These are phyloP conservation scores for Colletotrichum cereale DNA, from an alignment of 2,329 filamentous ascomycete species.

Conservation along the genomic window DNA sequence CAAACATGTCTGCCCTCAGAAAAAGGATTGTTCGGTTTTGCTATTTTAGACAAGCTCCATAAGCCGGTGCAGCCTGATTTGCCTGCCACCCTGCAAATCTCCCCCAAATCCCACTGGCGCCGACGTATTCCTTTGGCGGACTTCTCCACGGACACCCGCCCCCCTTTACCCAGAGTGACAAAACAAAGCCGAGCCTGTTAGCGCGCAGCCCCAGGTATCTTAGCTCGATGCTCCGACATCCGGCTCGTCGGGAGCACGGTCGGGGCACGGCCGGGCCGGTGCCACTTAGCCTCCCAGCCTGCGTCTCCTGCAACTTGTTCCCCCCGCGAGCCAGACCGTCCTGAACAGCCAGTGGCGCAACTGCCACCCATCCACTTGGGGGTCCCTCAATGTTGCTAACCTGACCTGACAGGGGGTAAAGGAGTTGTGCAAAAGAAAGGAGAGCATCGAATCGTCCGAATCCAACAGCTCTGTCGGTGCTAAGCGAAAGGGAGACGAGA, in stretches of 20 bases:
- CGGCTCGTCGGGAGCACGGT: conserved; percentile 39
- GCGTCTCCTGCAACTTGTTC: conserved; percentile 34
- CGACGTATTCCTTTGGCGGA: conserved; percentile 6
- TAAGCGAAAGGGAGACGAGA: conserved; percentile 15
- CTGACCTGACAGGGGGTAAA: neutral
- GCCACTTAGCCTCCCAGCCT: conserved; percentile 35
- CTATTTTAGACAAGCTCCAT: neutral
- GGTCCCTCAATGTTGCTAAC: neutral
- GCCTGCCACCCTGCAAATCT: neutral
- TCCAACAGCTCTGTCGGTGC: neutral
- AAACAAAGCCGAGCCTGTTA: conserved; percentile 13
- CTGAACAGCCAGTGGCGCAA: conserved; percentile 33
- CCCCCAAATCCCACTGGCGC: neutral
- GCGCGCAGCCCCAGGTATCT: conserved; percentile 11
- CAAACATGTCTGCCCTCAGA: neutral
- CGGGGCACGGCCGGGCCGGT: conserved; percentile 39
- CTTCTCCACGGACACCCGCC: conserved; percentile 38
- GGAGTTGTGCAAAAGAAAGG: neutral
- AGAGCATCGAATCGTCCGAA: conserved; percentile 19
- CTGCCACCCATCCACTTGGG: conserved; percentile 3
- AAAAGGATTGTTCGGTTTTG: neutral
- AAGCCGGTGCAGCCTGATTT: neutral
- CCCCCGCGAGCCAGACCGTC: conserved; percentile 10
- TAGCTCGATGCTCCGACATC: conserved; percentile 30
- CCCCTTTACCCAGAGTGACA: neutral